These are phyloP conservation scores for Cryptococcus floricola DNA, from an alignment of 1,284 basidiomycete species.

Conservation along the genomic window DNA sequence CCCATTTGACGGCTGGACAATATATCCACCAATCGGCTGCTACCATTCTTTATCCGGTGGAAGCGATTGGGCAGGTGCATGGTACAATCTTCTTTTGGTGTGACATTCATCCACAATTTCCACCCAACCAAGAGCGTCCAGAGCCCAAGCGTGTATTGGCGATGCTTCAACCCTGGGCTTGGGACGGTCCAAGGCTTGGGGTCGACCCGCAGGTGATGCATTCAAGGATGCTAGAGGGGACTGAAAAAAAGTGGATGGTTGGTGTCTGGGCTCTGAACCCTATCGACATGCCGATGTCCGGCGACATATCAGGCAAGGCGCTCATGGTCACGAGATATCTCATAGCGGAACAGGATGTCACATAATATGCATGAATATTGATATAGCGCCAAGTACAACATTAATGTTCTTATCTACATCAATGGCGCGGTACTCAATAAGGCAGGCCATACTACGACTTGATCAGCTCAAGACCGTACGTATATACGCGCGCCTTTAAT, in stretches of 20 bases:
- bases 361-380: background rate
- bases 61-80: constrained; percentile 19
- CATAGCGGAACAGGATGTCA: constrained; percentile 18
- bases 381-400: background rate
- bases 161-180: constrained; percentile 22
- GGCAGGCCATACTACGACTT: background rate
- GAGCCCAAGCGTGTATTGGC: constrained; percentile 4
- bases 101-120: background rate
- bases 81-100: constrained; percentile 11
- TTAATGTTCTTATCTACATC: background rate
- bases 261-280: constrained; percentile 31
- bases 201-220: constrained; percentile 23
- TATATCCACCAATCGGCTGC: constrained; percentile 12
- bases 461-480: constrained; percentile 6
- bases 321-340: constrained; percentile 37
- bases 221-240: constrained; percentile 6
- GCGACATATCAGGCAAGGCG: constrained; percentile 2
- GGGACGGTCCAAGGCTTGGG: constrained; percentile 28
- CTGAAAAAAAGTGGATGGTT: constrained; percentile 13
- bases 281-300: constrained; percentile 6
- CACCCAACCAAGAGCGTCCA: background rate
- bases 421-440: background rate
- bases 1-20: constrained; percentile 3
- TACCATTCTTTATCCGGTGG: constrained; percentile 1
- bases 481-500: constrained; percentile 4